Evolutionary conservation across 2,329 filamentous ascomycete species (phyloP), one percentile per base, ranked within the genome.

Genomic region (Xylariomycetidae sp.): DNA sequence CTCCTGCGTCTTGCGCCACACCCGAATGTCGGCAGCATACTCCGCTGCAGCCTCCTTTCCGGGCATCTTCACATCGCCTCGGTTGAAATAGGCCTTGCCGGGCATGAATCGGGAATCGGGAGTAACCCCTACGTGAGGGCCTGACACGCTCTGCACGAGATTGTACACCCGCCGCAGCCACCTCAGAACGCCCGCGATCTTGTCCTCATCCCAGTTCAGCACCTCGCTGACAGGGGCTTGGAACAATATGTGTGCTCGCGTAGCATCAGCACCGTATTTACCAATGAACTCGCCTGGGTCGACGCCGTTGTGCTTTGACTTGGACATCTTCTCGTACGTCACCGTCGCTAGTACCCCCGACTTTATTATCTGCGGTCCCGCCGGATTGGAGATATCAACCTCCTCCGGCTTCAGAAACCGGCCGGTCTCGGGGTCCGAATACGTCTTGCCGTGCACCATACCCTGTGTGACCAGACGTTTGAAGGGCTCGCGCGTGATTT

Each of bases 381-480:
- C 60, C 0, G 72, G 64, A 25, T 74, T 67, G 4, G 65, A 68
- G 4, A 81, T 48, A 42, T 89, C 79, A 10, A 94, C 68, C 56
- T 94, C 85, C 12, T 79, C 71, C 0, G 84, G 83, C 42, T 76
- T 81, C 16, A 95, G 65, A 58, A 93, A 93, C 28, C 76, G 76
- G 10, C 86, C 85, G 4, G 72, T 89, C 0, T 68, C 60, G 0
- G 87, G 84, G 50, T 94, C 78, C 1, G 78, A 76, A 47, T 78
- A 89, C 0, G 88, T 94, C 59, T 79, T 85, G 25, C 88, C 88
- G 48, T 94, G 87, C 0, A 95, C 88, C 88, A 95, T 95, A 12
- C 88, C 88, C 58, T 95, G 88, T 0, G 85, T 85, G 37, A 94
- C 76, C 5, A 95, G 70, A n/a, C 74, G 74, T 48, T 76, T 79